A percentile compares a stretch with the other conserved stretches of the same genome.
Evolutionary conservation across 2,329 filamentous ascomycete species (phyloP).

Genomic region (Bipolaris zeicola): DNA sequence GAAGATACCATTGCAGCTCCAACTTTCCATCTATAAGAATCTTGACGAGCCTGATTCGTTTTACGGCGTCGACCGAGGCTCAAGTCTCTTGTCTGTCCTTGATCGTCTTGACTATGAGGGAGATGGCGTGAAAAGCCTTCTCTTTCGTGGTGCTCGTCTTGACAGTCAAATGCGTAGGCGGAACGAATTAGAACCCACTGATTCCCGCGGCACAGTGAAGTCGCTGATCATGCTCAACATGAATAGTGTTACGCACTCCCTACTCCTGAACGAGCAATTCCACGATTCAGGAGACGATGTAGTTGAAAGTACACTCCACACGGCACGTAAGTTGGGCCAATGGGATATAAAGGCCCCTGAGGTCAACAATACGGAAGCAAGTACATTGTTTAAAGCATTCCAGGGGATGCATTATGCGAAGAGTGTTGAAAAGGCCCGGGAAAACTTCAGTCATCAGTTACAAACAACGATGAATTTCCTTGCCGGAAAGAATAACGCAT

Average conservation of each 20-base stretch:
- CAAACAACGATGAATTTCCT: conserved; percentile 52
- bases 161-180: conserved; percentile 77
- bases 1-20: conserved; percentile 64
- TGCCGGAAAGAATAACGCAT: conserved; percentile 32
- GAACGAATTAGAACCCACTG: conserved; percentile 61
- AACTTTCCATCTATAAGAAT: conserved; percentile 84
- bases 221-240: conserved; percentile 82
- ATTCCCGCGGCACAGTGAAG: conserved; percentile 73
- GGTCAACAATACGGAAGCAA: conserved; percentile 65
- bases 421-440: conserved; percentile 59
- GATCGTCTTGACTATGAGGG: conserved; percentile 87
- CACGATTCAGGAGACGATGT: conserved; percentile 63
- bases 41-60: conserved; percentile 96
- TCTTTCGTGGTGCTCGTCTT: conserved; percentile 88
- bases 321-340: conserved; percentile 81
- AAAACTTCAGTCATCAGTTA: conserved; percentile 66
- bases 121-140: conserved; percentile 82
- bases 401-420: conserved; percentile 75
- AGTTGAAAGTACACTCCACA: conserved; percentile 75
- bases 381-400: conserved; percentile 78
- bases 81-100: conserved; percentile 77
- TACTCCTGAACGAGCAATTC: conserved; percentile 71
- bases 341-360: conserved; percentile 86
- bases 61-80: conserved; percentile 83
- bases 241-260: conserved; percentile 80